Percentiles rank a stretch among this genome's conserved stretches.
Evolutionary conservation across 345 rosid genomes (phyloP).

Genomic region (Lepidium sativum): DNA sequence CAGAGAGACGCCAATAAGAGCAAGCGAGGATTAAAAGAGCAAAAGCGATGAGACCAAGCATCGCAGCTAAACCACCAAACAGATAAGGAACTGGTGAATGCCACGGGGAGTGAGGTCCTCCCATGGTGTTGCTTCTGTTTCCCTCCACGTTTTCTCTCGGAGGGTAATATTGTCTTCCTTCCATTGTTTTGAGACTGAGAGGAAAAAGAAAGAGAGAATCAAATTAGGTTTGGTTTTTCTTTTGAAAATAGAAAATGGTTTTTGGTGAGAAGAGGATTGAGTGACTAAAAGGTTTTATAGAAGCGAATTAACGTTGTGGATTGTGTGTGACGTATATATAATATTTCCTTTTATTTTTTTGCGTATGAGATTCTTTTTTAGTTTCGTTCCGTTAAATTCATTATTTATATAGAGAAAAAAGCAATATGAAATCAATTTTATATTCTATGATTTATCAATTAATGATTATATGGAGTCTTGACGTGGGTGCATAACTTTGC

Average conservation of each 20-base stretch:
- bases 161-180: conserved; percentile 35
- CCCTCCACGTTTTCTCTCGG: conserved; percentile 23
- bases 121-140: conserved; percentile 1
- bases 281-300: conserved; percentile 28
- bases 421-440: background rate
- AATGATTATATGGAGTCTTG: conserved; percentile 23
- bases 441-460: background rate
- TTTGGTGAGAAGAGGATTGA: conserved; percentile 23
- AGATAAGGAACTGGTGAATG: conserved; percentile 94
- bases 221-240: background rate
- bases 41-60: conserved; percentile 85
- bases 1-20: conserved; percentile 88
- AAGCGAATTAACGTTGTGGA: conserved; percentile 19
- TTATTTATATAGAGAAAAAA: background rate
- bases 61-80: conserved; percentile 90
- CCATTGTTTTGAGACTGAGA: conserved; percentile 25
- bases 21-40: conserved; percentile 88
- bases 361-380: background rate
- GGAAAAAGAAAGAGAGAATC: no score
- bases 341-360: background rate
- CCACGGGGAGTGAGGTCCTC: conserved; percentile 57
- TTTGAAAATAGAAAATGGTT: background rate
- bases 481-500: conserved; percentile 4
- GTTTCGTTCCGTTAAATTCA: background rate
- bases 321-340: conserved; percentile 9